These are phyloP conservation scores for Colletotrichum endophyticum DNA, from an alignment of 2,329 filamentous ascomycete species.

Conservation along the genomic window DNA sequence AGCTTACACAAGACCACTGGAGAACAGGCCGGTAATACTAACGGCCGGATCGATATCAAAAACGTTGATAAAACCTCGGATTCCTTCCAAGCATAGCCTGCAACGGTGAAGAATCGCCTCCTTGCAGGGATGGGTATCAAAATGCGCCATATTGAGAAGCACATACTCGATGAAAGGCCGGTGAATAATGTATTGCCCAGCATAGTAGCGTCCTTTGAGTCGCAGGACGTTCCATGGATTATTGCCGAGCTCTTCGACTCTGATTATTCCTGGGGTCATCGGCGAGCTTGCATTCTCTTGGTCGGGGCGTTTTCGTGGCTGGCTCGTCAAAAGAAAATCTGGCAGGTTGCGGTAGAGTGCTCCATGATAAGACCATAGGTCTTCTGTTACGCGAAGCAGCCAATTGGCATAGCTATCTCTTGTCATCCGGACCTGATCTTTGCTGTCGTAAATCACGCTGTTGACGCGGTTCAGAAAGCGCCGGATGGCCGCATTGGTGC, in stretches of 20 bases:
- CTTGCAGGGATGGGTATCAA: constrained; percentile 27
- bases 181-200: constrained; percentile 34
- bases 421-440: constrained; percentile 26
- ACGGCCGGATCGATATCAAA: constrained; percentile 29
- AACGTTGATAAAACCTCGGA: constrained; percentile 30
- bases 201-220: constrained; percentile 31
- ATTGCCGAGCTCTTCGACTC: constrained; percentile 23
- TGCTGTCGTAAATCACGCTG: constrained; percentile 31
- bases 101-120: constrained; percentile 26
- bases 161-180: constrained; percentile 33
- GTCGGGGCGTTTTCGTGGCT: background rate
- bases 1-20: constrained; percentile 34
- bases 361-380: constrained; percentile 29
- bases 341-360: constrained; percentile 32
- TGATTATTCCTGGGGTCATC: constrained; percentile 13
- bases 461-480: constrained; percentile 33
- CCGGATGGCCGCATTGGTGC: constrained; percentile 33
- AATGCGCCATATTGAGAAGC: constrained; percentile 26
- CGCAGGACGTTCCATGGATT: constrained; percentile 33
- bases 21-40: constrained; percentile 30
- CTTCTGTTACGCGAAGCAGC: constrained; percentile 28
- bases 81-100: constrained; percentile 27
- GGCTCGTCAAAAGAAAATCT: constrained; percentile 24
- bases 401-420: constrained; percentile 27
- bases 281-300: background rate